Base-by-base conservation (phyloP, 2,329 filamentous ascomycete genomes). In the Colletotrichum eleusines region DNA sequence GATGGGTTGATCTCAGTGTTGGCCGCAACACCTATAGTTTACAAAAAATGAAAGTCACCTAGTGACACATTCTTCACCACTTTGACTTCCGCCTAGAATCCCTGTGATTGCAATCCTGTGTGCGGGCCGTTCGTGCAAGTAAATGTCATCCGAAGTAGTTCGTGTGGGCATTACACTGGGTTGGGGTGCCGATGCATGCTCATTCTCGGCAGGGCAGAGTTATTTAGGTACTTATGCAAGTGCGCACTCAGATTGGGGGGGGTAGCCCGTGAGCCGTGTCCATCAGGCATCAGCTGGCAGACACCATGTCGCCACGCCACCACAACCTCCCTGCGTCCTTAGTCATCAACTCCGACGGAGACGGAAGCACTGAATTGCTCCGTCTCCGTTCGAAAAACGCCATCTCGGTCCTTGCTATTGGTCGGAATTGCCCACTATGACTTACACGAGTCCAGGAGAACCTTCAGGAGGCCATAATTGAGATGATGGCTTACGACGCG, bases 21-120 rank as follows among this genome's bases (percentile, higher is more conserved):
- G 66, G 66, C 58, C 60, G 61, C 69, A 71, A 59, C 59, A 63
- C 65, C 64, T 69, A 50, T 71, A 57, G 46, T 70, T 70, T 61
- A 66, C 61, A 23, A 66, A n/a, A 72, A 46, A 61, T 53, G 54
- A 66, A 66, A 55, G 61, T 62, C 48, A 58, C 26, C n/a, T 51
- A 51, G 38, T 66, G 66, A 62, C 66, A 60, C 12, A 50, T 60
- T 58, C 31, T 50, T 50, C 54, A 66, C 46, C 46, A 55, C 9
- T 23, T 44, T 16, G 20, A 38, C 12, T n/a, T 65, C 8, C 9
- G 50, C 28, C 12, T n/a, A 44, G 5, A 20, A 40, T 40, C 8
- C n/a, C n/a, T 48, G 51, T 62, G 33, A 53, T 3, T 44, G 33
- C 23, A 7, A 31, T 8, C 16, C 12, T n/a, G 55, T 57, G 48